Evolutionary conservation across 306 rosid genomes (phyloP), one percentile per base, ranked within the genome.

Genomic region (Bauhinia variegata): DNA sequence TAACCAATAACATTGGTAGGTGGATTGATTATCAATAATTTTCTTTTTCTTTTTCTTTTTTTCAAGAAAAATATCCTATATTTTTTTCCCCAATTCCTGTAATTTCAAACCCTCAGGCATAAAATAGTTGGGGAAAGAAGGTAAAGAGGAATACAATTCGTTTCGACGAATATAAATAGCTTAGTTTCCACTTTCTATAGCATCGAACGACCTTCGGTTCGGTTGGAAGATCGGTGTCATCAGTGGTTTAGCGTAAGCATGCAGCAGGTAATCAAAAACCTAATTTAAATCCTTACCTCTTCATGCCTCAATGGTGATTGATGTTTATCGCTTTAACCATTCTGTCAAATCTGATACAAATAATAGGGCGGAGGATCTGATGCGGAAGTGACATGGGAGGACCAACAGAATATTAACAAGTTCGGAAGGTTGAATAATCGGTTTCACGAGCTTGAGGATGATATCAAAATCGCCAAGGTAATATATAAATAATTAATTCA

Each of bases 381-480:
- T 1, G 73, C 87, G 43, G 91, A 91, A 79, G 93, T 91, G 61
- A 86, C 96, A 56, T 91, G 97, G 89, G 96, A 88, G 66, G 91
- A 88, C 63, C 97, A 88, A 64, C 95, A 80, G 69, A 83, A 87
- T 48, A 88, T 91, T 67, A 91, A 92, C 87, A 93, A 87, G 56
- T 93, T 93, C 59, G 95, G 96, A 63, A 78, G 98, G 77, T 71
- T 89, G 71, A 93, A 88, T 57, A 89, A 88, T 79, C 96, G 98
- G 37, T 68, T 86, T 65, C 98, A 93, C 79, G 97, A 93, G 80
- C 97, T 93, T 34, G 85, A 93, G 15, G 98, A 89, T 63, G 98
- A 93, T 74, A 84, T 89, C 78, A 93, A 79, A 75, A 13, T 77
- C 37, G 88, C 95, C 10, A 85, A 89, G 97, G 97, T 89, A 66